These are phyloP conservation scores for Talaromyces pinophilus DNA, from an alignment of 2,329 filamentous ascomycete species.

Conservation along the genomic window DNA sequence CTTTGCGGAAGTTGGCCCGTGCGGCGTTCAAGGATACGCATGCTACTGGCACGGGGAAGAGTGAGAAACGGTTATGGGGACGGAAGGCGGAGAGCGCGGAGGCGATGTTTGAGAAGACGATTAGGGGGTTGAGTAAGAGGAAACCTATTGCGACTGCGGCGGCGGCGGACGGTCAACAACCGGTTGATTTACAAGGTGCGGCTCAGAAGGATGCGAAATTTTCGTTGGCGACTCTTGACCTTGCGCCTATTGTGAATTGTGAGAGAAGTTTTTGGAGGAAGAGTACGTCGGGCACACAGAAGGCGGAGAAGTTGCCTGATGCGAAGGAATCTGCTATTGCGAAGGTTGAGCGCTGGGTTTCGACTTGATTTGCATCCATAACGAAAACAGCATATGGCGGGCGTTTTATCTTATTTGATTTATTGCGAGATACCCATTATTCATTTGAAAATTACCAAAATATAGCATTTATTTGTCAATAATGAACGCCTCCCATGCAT, in stretches of 20 bases:
- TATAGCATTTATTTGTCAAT: constrained; percentile 6
- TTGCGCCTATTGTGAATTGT: constrained; percentile 60
- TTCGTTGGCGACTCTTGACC: constrained; percentile 38
- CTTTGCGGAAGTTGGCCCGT: constrained; percentile 61
- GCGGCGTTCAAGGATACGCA: constrained; percentile 48
- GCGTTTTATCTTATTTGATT: constrained; percentile 18
- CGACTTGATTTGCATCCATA: background rate
- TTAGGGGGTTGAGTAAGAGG: constrained; percentile 52
- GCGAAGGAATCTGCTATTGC: constrained; percentile 29
- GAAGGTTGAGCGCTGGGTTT: constrained; percentile 27
- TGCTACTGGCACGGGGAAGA: constrained; percentile 40
- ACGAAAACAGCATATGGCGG: background rate
- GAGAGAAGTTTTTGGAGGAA: constrained; percentile 61
- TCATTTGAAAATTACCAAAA: constrained; percentile 4
- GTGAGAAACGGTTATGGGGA: constrained; percentile 45
- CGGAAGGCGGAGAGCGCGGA: constrained; percentile 46
- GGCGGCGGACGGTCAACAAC: constrained; percentile 29
- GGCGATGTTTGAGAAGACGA: constrained; percentile 58
- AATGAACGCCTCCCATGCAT: constrained; percentile 22
- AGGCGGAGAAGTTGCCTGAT: constrained; percentile 35
- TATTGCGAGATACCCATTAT: constrained; percentile 20
- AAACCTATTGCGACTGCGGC: constrained; percentile 20
- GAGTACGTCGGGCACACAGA: constrained; percentile 38
- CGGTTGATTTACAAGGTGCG: constrained; percentile 20
- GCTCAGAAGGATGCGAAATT: constrained; percentile 21